Conservation (phyloP, 345 rosid species). For the Viola odorata region DNA sequence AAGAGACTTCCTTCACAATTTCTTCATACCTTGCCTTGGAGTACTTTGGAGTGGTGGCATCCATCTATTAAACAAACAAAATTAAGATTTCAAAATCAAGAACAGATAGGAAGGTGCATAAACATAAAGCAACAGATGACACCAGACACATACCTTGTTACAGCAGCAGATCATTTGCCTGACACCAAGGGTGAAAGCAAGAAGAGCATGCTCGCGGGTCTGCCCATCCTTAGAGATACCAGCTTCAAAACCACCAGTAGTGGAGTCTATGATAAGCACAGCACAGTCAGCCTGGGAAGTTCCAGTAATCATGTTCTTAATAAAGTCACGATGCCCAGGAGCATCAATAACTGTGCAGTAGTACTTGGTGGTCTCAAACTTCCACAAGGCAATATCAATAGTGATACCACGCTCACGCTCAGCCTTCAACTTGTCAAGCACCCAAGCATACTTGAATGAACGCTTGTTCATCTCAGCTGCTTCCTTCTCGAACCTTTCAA, state of each 20-base stretch:
- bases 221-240: conserved; percentile 82
- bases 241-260: conserved; percentile 83
- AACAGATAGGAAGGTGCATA: too few species aligned
- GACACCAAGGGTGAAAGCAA: conserved; percentile 63
- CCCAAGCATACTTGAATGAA: conserved; percentile 89
- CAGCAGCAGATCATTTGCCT: conserved; percentile 76
- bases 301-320: conserved; percentile 83
- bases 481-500: conserved; percentile 81
- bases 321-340: conserved; percentile 77
- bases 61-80: conserved; percentile 3
- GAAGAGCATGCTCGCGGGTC: conserved; percentile 66
- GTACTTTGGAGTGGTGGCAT: conserved; percentile 18
- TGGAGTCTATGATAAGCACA: conserved; percentile 68
- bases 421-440: conserved; percentile 77
- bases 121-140: too few species aligned
- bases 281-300: conserved; percentile 87
- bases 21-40: conserved; percentile 17
- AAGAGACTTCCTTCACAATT: conserved; percentile 18
- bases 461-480: conserved; percentile 94
- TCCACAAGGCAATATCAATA: conserved; percentile 80
- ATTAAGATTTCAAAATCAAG: neutral
- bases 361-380: conserved; percentile 75
- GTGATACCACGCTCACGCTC: conserved; percentile 89
- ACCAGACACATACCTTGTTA: conserved; percentile 44
- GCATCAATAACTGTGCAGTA: conserved; percentile 84